Conservation (phyloP, 495 filamentous ascomycete genomes). For the Tuber aestivum region DNA sequence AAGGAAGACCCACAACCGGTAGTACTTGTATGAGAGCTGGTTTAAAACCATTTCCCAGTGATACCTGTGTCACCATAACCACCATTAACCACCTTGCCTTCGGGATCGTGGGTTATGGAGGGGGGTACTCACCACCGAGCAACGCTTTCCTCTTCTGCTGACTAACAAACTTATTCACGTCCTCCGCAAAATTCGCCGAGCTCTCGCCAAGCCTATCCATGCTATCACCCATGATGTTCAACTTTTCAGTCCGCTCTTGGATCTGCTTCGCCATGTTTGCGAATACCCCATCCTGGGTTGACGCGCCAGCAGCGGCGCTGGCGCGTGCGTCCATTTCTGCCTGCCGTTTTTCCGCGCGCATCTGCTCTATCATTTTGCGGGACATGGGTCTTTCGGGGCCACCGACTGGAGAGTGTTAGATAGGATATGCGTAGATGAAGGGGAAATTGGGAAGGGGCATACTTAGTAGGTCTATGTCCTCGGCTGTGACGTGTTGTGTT, state of each 20-base stretch:
- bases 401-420: constrained; percentile 50
- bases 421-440: not conserved
- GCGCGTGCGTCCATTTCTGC: constrained; percentile 45
- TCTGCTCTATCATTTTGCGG: constrained; percentile 65
- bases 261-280: constrained; percentile 72
- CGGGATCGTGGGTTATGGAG: constrained; percentile 45
- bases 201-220: constrained; percentile 75
- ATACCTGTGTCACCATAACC: constrained; percentile 19
- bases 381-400: constrained; percentile 80
- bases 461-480: constrained; percentile 82
- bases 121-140: constrained; percentile 54
- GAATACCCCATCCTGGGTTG: constrained; percentile 55
- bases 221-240: constrained; percentile 73
- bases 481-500: constrained; percentile 80
- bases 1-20: not conserved
- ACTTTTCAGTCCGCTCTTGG: constrained; percentile 80
- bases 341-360: constrained; percentile 53
- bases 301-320: constrained; percentile 44
- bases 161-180: constrained; percentile 76
- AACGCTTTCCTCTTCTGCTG: constrained; percentile 79
- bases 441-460: constrained; percentile 35
- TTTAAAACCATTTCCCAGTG: constrained; percentile 41
- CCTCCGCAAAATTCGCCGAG: constrained; percentile 73
- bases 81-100: constrained; percentile 3
- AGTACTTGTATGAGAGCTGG: not conserved